Base-by-base conservation (phyloP, 176 grass and related monocot species). In the Oryza nivara region DNA sequence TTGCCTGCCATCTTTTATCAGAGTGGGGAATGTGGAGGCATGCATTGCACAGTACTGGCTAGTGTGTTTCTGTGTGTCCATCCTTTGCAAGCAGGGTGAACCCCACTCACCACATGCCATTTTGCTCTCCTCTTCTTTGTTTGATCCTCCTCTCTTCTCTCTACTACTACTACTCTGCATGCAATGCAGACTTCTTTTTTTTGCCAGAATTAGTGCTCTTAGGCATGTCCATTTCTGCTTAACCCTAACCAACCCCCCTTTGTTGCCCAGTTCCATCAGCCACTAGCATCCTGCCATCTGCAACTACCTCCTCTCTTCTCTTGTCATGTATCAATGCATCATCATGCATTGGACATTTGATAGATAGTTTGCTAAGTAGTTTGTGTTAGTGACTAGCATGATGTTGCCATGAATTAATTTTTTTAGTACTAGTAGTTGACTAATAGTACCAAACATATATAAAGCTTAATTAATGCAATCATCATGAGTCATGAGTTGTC, bases 1-100 rank as follows among this genome's bases (percentile, higher is more conserved):
- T 72, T 80, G 74, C 74, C 82, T 97, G 90, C 84, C 86, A 94
- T 90, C 89, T 92, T 84, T 89, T 80, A 85, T 91, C 83, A 91
- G 91, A 91, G 86, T 83, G 90, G 89, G 86, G 87, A 89, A 97
- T 93, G 82, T 92, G 89, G 89, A 93, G 90, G 88, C 90, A 92
- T 92, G 91, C 84, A 91, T 79, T 51, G 70, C 76, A 88, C 88
- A 84, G 84, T 79, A 28, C 73, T 78, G 81, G 45, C 48, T 89
- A 89, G 87, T 70, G 63, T 78, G 79, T 46, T 32, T 84, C 16
- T 76, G 85, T 81, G 91, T 80, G 83, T 88, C 74, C 70, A 88
- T 80, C 81, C 83, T 89, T 89, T 89, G 79, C 81, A 86, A 84
- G 68, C 36, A 80, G 71, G 75, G 73, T 73, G 79, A 78, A 82